phyloP scores from a whole-genome alignment of 352 stramenopile species.

The Hyaloperonospora brassicae region DNA sequence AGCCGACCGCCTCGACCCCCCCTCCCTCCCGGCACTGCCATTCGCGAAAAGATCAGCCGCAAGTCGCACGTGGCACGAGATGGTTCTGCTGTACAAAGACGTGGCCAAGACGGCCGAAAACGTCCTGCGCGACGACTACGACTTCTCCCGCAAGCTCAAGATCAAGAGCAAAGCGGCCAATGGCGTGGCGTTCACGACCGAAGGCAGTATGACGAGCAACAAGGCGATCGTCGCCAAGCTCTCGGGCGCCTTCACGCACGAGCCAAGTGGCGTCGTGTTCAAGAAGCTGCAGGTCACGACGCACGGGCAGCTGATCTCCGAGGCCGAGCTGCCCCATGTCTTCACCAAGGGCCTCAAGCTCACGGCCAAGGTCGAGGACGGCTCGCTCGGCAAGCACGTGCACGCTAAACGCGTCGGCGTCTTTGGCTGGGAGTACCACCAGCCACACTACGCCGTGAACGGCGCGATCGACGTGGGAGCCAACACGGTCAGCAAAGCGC shows the following conservation, averaged over 20 bases:
- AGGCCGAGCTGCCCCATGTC: slow-evolving; percentile 74
- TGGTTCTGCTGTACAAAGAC: slow-evolving; percentile 84
- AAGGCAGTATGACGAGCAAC: slow-evolving; percentile 79
- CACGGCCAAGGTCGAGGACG: slow-evolving; percentile 78
- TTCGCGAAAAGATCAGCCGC: slow-evolving; percentile 49
- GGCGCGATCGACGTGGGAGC: slow-evolving; percentile 45
- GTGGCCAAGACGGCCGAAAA: slow-evolving; percentile 81
- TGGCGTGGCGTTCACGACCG: slow-evolving; percentile 80
- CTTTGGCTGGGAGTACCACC: slow-evolving; percentile 70
- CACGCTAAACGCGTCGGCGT: slow-evolving; percentile 64
- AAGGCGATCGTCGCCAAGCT: slow-evolving; percentile 84
- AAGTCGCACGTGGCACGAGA: slow-evolving; percentile 6
- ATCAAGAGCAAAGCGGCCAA: slow-evolving; percentile 86
- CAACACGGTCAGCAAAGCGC: slow-evolving; percentile 52
- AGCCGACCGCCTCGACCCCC: not conserved
- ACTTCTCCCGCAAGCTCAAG: slow-evolving; percentile 88
- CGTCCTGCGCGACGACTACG: slow-evolving; percentile 83
- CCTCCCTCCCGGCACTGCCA: slow-evolving; percentile 21
- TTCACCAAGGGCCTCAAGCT: slow-evolving; percentile 78
- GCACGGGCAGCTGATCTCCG: slow-evolving; percentile 61
- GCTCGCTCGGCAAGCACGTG: slow-evolving; percentile 71
- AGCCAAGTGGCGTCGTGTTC: slow-evolving; percentile 51
- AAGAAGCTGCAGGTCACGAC: slow-evolving; percentile 87
- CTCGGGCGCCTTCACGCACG: slow-evolving; percentile 62
- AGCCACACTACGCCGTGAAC: slow-evolving; percentile 55